These are phyloP conservation scores for Saccharomyces hybrid DNA, from an alignment of 1,139 yeast species.

Conservation along the genomic window DNA sequence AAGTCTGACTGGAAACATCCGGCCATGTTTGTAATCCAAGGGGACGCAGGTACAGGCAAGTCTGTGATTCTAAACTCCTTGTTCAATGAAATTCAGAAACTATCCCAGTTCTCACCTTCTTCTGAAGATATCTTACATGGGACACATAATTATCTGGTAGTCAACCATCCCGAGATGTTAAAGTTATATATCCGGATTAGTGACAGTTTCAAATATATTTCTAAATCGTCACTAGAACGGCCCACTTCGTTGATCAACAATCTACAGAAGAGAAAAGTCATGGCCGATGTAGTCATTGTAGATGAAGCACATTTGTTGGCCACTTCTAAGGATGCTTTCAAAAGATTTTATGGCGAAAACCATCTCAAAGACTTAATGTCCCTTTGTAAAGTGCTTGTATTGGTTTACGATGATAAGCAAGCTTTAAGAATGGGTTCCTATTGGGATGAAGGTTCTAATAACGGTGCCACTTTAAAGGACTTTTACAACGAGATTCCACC, in stretches of 20 bases:
- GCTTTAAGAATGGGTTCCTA: slow-evolving; percentile 38
- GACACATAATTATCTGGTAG: slow-evolving; percentile 33
- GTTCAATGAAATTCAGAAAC: slow-evolving; percentile 48
- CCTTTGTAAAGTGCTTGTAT: slow-evolving; percentile 31
- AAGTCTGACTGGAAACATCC: slow-evolving; percentile 17
- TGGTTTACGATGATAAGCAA: slow-evolving; percentile 38
- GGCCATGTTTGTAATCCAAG: slow-evolving; percentile 35
- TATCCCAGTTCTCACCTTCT: slow-evolving; percentile 13
- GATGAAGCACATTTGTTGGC: slow-evolving; percentile 39
- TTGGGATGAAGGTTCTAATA: slow-evolving; percentile 30
- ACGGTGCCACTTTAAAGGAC: slow-evolving; percentile 28
- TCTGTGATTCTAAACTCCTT: slow-evolving; percentile 67
- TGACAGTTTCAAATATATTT: slow-evolving; percentile 30
- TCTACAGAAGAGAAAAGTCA: slow-evolving; percentile 18
- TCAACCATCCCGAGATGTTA: slow-evolving; percentile 40
- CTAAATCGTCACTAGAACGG: slow-evolving; percentile 34
- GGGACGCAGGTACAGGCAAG: slow-evolving; percentile 51
- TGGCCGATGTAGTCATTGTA: slow-evolving; percentile 33
- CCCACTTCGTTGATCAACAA: slow-evolving; percentile 37
- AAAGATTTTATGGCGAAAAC: slow-evolving; percentile 36
- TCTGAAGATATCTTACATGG: slow-evolving; percentile 16
- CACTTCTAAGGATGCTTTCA: slow-evolving; percentile 36
- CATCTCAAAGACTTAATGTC: slow-evolving; percentile 35
- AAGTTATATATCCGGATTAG: slow-evolving; percentile 36
- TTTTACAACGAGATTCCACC: slow-evolving; percentile 14